A percentile compares a stretch with the other conserved stretches of the same genome.
Evolutionary conservation across 2,329 filamentous ascomycete genomes (phyloP).

Genomic region (Fusarium sacchari): DNA sequence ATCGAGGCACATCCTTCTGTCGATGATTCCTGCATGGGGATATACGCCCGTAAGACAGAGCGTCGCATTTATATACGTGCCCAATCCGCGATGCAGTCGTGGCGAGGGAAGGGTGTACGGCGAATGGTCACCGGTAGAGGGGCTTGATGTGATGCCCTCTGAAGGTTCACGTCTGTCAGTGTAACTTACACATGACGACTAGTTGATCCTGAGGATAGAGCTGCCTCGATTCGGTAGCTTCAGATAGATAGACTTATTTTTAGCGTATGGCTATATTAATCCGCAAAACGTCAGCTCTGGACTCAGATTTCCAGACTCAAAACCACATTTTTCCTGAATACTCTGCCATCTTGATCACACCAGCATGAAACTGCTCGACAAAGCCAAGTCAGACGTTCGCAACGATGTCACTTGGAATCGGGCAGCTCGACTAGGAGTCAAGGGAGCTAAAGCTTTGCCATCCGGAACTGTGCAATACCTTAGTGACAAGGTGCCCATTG

Average conservation of each 20-base stretch:
- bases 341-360: background rate
- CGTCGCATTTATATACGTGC: background rate
- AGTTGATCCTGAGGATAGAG: background rate
- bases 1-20: background rate
- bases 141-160: background rate
- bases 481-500: constrained; percentile 68
- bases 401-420: constrained; percentile 42
- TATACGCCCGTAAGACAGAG: background rate
- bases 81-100: constrained; percentile 20
- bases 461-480: constrained; percentile 65
- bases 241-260: background rate
- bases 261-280: constrained; percentile 20
- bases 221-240: background rate
- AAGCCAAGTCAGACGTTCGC: constrained; percentile 26
- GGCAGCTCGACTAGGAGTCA: constrained; percentile 23
- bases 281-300: background rate
- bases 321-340: background rate
- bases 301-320: background rate
- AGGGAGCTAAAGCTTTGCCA: constrained; percentile 53
- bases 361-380: constrained; percentile 39
- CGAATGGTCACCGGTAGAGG: constrained; percentile 8
- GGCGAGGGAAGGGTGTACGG: constrained; percentile 15
- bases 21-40: constrained; percentile 19
- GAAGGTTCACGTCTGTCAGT: background rate
- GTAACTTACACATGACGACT: background rate